phyloP scores from a whole-genome alignment of 345 rosid genomes.

The Citrus reticulata region DNA sequence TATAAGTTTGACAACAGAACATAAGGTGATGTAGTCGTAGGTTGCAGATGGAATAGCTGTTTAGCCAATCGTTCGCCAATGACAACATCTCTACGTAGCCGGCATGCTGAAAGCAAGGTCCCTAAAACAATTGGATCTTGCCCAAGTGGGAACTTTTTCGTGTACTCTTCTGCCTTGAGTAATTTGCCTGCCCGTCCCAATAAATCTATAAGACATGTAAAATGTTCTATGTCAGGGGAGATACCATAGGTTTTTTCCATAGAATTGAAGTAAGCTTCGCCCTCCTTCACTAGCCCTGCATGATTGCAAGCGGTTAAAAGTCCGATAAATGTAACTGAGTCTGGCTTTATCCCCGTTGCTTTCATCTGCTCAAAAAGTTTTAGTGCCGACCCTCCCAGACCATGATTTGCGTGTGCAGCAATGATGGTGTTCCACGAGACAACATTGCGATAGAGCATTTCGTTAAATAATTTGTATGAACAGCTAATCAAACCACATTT shows the following conservation, averaged over 20 bases:
- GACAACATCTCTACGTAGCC: constrained; percentile 42
- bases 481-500: constrained; percentile 55
- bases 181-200: constrained; percentile 68
- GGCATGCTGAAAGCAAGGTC: constrained; percentile 57
- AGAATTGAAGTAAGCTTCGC: constrained; percentile 35
- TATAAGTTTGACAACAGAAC: constrained; percentile 57
- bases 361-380: constrained; percentile 48
- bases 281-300: constrained; percentile 55
- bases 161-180: constrained; percentile 41
- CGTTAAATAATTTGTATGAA: constrained; percentile 34
- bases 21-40: constrained; percentile 48
- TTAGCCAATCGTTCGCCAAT: constrained; percentile 45
- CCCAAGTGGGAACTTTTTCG: constrained; percentile 33
- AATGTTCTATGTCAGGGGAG: constrained; percentile 49
- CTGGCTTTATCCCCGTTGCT: constrained; percentile 35
- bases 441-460: constrained; percentile 39
- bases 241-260: constrained; percentile 47
- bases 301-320: constrained; percentile 63
- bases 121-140: constrained; percentile 49
- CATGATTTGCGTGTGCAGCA: constrained; percentile 54
- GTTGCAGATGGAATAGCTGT: constrained; percentile 41
- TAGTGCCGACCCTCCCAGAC: constrained; percentile 44
- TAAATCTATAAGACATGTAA: constrained; percentile 60
- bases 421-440: constrained; percentile 70
- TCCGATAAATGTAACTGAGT: constrained; percentile 54